Percentiles rank a stretch among this genome's conserved stretches.
Conservation (phyloP, 1,284 basidiomycete species). For the Taiwanofungus camphoratus region DNA sequence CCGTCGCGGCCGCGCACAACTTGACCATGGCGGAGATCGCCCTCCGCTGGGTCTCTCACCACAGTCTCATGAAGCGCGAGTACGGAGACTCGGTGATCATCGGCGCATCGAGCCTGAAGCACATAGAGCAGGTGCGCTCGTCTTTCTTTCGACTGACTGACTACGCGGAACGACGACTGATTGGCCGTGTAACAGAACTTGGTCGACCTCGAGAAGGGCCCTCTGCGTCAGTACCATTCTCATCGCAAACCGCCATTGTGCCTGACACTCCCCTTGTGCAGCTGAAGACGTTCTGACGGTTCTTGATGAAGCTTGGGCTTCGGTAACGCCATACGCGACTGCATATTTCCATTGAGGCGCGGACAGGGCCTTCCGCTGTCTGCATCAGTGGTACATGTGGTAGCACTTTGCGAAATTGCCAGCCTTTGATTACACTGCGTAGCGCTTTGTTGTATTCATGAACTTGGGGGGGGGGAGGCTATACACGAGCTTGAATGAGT, state of each 20-base stretch:
- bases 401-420: too few relatives aligned
- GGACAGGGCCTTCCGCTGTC: too few relatives aligned
- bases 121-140: slow-evolving; percentile 42
- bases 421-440: too few relatives aligned
- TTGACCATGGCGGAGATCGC: slow-evolving; percentile 45
- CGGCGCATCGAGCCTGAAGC: slow-evolving; percentile 43
- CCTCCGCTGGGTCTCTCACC: slow-evolving; percentile 49
- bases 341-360: slow-evolving; percentile 28
- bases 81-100: slow-evolving; percentile 46
- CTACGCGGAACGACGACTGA: too few relatives aligned
- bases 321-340: slow-evolving; percentile 25
- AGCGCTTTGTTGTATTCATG: too few relatives aligned
- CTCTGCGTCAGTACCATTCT: slow-evolving; percentile 36
- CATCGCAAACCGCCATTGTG: too few relatives aligned
- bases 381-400: too few relatives aligned
- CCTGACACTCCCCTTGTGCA: too few relatives aligned
- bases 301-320: slow-evolving; percentile 34
- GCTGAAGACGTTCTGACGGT: slow-evolving; percentile 32
- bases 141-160: not conserved
- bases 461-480: too few relatives aligned
- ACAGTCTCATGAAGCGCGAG: slow-evolving; percentile 42
- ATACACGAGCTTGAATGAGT: too few relatives aligned
- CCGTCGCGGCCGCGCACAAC: slow-evolving; percentile 34
- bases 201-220: slow-evolving; percentile 51
- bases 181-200: slow-evolving; percentile 39